These are phyloP conservation scores for Bacidia rubella DNA, from an alignment of 495 filamentous ascomycete genomes.

Conservation along the genomic window DNA sequence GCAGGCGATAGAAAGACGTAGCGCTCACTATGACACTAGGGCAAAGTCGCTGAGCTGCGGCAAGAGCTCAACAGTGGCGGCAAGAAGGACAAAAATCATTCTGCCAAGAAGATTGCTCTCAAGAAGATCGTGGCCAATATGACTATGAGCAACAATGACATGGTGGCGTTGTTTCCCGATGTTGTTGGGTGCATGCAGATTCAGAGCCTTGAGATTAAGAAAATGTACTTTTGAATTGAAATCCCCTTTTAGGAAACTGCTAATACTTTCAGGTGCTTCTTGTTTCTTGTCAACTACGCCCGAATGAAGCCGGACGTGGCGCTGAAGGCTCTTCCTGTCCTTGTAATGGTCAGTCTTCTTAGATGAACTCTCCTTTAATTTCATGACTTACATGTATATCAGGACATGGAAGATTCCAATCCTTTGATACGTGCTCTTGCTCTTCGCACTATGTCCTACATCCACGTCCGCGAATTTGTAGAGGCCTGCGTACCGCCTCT, in stretches of 20 bases:
- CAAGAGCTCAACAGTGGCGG: constrained; percentile 83
- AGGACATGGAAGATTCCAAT: constrained; percentile 93
- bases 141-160: constrained; percentile 99
- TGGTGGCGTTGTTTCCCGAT: constrained; percentile 94
- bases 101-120: constrained; percentile 92
- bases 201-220: constrained; percentile 93
- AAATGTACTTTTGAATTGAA: constrained; percentile 70
- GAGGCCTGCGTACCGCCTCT: constrained; percentile 76
- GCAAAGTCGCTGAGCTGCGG: constrained; percentile 96
- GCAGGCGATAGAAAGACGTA: background rate
- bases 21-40: constrained; percentile 38
- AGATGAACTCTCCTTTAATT: background rate
- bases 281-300: constrained; percentile 94
- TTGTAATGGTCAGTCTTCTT: constrained; percentile 52
- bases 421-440: constrained; percentile 88
- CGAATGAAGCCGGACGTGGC: constrained; percentile 90
- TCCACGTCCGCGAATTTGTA: constrained; percentile 94
- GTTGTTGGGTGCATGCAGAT: constrained; percentile 91
- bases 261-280: constrained; percentile 62
- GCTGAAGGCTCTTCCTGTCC: constrained; percentile 77
- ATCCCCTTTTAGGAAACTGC: background rate
- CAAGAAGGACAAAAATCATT: constrained; percentile 97
- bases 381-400: background rate
- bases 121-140: constrained; percentile 99
- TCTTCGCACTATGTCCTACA: constrained; percentile 89